Conservation (phyloP, 345 rosid species). For the Melaleuca alternifolia region DNA sequence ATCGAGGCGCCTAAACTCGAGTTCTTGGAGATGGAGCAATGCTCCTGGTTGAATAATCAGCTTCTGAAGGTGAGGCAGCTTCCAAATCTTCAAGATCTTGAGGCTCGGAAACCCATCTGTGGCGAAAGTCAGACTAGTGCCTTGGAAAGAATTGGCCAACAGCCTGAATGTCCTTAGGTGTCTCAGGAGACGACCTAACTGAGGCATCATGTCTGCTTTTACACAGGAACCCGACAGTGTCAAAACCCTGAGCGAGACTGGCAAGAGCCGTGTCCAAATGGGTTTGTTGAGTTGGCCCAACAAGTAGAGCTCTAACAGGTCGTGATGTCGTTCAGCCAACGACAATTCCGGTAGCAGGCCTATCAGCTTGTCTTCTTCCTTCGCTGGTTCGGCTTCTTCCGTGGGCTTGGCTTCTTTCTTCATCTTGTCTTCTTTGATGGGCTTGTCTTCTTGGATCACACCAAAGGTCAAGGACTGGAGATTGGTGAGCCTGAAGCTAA, state of each 20-base stretch:
- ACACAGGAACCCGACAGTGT: neutral
- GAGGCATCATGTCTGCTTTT: neutral
- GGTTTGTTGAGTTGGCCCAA: neutral
- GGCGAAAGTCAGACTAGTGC: neutral
- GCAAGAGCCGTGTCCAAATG: neutral
- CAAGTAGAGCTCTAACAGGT: neutral
- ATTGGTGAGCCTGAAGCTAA: neutral
- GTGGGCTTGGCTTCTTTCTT: neutral
- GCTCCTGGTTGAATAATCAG: neutral
- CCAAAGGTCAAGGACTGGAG: neutral
- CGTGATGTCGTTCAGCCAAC: neutral
- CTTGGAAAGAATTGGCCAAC: neutral
- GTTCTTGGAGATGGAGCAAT: neutral
- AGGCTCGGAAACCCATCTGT: neutral
- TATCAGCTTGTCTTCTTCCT: neutral
- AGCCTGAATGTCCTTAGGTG: neutral
- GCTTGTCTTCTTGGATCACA: neutral
- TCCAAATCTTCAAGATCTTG: neutral
- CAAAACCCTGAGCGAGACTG: neutral
- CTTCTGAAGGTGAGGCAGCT: fast-evolving
- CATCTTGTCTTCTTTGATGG: fast-evolving
- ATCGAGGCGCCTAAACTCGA: neutral
- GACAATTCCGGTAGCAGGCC: neutral
- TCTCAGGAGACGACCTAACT: neutral
- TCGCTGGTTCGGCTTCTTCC: neutral